Evolutionary conservation across 1,284 basidiomycete species (phyloP).

Genomic region (Leucoagaricus sp.): DNA sequence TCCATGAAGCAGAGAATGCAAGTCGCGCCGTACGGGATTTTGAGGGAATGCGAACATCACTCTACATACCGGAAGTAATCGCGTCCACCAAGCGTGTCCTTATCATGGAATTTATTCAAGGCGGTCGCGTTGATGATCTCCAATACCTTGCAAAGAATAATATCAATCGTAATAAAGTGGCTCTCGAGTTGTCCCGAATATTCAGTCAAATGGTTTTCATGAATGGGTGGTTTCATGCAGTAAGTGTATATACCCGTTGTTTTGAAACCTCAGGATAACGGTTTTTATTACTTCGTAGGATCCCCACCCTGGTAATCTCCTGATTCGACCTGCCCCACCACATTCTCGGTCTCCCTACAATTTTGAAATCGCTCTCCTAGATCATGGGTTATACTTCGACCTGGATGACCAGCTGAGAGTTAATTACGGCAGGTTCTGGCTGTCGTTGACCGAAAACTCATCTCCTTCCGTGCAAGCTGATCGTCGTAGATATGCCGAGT

Average conservation of each 20-base stretch:
- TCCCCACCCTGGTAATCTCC: slow-evolving; percentile 88
- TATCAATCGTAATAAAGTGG: slow-evolving; percentile 94
- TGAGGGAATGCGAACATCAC: slow-evolving; percentile 67
- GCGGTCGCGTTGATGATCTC: slow-evolving; percentile 89
- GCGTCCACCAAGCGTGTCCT: slow-evolving; percentile 85
- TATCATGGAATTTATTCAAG: slow-evolving; percentile 93
- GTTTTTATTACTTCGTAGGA: slow-evolving; percentile 46
- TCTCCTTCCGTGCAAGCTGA: slow-evolving; percentile 65
- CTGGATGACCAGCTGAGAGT: slow-evolving; percentile 76
- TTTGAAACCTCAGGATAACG: slow-evolving; percentile 1
- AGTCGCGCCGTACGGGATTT: slow-evolving; percentile 77
- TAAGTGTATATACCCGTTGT: slow-evolving; percentile 34
- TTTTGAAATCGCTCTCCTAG: slow-evolving; percentile 91
- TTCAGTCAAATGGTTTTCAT: slow-evolving; percentile 97
- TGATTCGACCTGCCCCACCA: slow-evolving; percentile 77
- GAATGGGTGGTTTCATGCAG: slow-evolving; percentile 90
- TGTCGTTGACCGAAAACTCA: slow-evolving; percentile 78
- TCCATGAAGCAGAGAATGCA: slow-evolving; percentile 90
- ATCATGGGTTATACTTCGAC: slow-evolving; percentile 94
- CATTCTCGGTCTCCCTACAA: slow-evolving; percentile 82
- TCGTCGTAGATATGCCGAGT: slow-evolving; percentile 80
- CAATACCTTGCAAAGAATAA: slow-evolving; percentile 80
- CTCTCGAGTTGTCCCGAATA: slow-evolving; percentile 86
- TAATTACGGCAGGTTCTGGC: slow-evolving; percentile 83
- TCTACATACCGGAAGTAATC: slow-evolving; percentile 91